phyloP scores from a whole-genome alignment of 2,329 filamentous ascomycete genomes.

The Alternaria angustiovoidea region DNA sequence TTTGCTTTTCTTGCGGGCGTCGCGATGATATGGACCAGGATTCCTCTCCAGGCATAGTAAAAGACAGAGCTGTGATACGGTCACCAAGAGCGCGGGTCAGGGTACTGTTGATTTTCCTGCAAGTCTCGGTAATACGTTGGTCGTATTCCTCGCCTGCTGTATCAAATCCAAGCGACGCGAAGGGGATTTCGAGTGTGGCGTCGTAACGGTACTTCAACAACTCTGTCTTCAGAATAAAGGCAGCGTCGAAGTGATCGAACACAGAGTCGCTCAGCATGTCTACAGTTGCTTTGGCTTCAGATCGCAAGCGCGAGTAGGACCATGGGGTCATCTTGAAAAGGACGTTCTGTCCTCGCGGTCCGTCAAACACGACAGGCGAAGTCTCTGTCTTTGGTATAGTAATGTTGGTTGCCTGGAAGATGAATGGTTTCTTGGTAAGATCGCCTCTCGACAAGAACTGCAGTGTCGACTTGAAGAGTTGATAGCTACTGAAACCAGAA shows the following conservation, averaged over 20 bases:
- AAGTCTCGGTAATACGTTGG: constrained; percentile 50
- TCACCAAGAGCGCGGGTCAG: constrained; percentile 78
- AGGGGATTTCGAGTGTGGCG: constrained; percentile 55
- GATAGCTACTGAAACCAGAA: constrained; percentile 83
- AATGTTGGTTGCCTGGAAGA: constrained; percentile 54
- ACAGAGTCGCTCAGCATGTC: constrained; percentile 76
- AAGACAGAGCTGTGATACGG: constrained; percentile 70
- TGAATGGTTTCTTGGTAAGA: constrained; percentile 71
- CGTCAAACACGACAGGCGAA: constrained; percentile 80
- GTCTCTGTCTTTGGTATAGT: constrained; percentile 52
- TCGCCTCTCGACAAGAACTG: constrained; percentile 83
- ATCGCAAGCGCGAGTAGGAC: constrained; percentile 77
- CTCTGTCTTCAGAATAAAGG: constrained; percentile 74
- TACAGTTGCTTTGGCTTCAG: constrained; percentile 78
- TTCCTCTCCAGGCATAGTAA: constrained; percentile 38
- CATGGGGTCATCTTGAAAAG: constrained; percentile 89
- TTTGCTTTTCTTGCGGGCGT: constrained; percentile 30
- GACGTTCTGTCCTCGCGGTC: constrained; percentile 76
- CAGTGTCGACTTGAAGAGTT: constrained; percentile 93
- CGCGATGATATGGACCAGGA: constrained; percentile 49
- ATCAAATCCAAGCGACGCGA: constrained; percentile 42
- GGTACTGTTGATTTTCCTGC: constrained; percentile 68
- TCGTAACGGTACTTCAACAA: constrained; percentile 64
- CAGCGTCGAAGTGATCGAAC: constrained; percentile 81
- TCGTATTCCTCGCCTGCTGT: constrained; percentile 34